Conservation (phyloP, 2,329 filamentous ascomycete species). For the Colletotrichum euphorbiae region DNA sequence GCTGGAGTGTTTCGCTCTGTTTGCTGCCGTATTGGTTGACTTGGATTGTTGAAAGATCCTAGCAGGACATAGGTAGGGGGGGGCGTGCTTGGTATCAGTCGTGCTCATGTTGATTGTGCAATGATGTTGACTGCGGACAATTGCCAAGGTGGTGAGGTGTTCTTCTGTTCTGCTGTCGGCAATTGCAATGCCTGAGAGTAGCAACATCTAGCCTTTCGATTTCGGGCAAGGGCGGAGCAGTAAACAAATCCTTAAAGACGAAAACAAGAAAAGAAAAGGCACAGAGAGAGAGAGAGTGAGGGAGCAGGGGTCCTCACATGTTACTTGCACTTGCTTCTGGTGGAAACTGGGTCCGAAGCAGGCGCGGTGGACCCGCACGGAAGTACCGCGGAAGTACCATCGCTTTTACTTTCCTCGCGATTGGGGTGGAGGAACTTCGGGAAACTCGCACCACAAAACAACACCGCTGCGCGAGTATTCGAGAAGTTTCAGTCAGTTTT, state of each 20-base stretch:
- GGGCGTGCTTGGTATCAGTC: background rate
- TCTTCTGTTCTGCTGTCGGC: background rate
- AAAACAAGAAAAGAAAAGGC: background rate
- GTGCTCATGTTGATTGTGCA: constrained; percentile 15
- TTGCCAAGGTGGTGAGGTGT: constrained; percentile 1
- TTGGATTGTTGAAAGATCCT: constrained; percentile 18
- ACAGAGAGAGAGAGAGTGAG: background rate
- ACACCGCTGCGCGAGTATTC: constrained; percentile 16
- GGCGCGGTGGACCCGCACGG: constrained; percentile 13
- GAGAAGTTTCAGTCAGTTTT: constrained; percentile 24
- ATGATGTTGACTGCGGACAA: background rate
- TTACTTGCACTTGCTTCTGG: background rate
- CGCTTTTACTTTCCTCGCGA: too few relatives aligned
- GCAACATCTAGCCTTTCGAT: background rate
- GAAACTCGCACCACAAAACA: constrained; percentile 6
- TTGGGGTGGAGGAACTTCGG: constrained; percentile 2
- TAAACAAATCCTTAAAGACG: background rate
- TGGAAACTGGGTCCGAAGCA: background rate
- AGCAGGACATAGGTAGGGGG: background rate
- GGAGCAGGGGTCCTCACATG: constrained; percentile 15
- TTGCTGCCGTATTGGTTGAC: background rate
- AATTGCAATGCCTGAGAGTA: background rate
- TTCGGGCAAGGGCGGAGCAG: constrained; percentile 20
- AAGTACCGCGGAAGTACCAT: constrained; percentile 32
- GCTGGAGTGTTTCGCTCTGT: constrained; percentile 27